Base-by-base conservation (phyloP, 2,329 filamentous ascomycete species). In the Pseudonectria buxi region DNA sequence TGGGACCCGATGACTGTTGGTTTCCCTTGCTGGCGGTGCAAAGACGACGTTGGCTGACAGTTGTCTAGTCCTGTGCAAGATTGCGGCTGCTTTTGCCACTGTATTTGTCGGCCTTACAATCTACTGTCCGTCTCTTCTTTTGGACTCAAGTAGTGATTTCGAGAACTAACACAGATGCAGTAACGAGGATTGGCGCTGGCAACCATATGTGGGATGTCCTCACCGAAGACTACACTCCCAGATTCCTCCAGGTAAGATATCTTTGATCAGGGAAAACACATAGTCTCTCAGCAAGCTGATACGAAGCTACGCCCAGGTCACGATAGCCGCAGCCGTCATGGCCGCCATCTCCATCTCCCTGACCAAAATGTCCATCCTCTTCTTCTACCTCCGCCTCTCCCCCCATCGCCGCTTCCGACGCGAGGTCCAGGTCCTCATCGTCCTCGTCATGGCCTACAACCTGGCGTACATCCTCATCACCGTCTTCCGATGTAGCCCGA, bases 351-450 rank as follows among this genome's bases (percentile, higher is more conserved):
- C 58, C 13, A 39, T 70, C 7, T 55, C 54, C 11, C 51, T 54
- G 13, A 58, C 69, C 32, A 71, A 71, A 42, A 50, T 58, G 0
- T 70, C 65, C 0, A 66, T 71, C 22, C 50, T 70, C 2, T 58
- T 59, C 39, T 68, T 68, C 37, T 71, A 70, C 32, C 56, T 70
- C 10, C 57, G 68, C 18, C 66, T 71, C 29, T 54, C 46, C 0
- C 51, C 51, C 4, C 41, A 49, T 10, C 37, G 38, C 18, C 13
- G 38, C n/a, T 45, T 54, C 16, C 50, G 46, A 26, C 38, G 45
- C 14, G 39, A 42, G 4, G 51, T 54, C 1, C 36, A 45, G 38
- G 26, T 29, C 10, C 37, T 38, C 12, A 63, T 68, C 16, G 41
- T 43, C 10, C 45, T 70, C 9, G 54, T 68, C 30, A 35, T 48